Evolutionary conservation across 768 basidiomycete genomes (phyloP), one percentile per base, ranked within the genome.

Genomic region (Fomitopsis serialis): DNA sequence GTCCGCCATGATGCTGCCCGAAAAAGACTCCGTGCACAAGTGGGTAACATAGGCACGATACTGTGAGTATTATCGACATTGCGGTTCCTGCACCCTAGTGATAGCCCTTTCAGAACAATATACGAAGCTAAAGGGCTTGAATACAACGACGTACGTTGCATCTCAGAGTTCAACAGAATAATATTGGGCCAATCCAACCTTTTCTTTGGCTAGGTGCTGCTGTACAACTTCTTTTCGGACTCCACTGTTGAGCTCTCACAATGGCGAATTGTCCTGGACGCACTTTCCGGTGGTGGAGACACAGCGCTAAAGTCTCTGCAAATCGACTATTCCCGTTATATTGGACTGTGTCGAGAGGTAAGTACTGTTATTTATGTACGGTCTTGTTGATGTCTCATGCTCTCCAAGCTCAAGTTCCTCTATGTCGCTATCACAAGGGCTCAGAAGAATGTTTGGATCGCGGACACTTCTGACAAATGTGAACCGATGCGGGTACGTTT

Each of bases 141-240:
- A 58, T 85, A 84, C 64, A 76, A 83, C 57, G 83, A 85, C 58
- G 84, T 83, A 48, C 37, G 64, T 50, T 8, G 3, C 36, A 21
- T 43, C 11, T 32, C 11, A n/a, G n/a, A n/a, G n/a, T n/a, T n/a
- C n/a, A n/a, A n/a, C n/a, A n/a, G n/a, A n/a, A n/a, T n/a, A n/a
- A n/a, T n/a, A n/a, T n/a, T n/a, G n/a, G n/a, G n/a, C n/a, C n/a
- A n/a, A n/a, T n/a, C n/a, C n/a, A n/a, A n/a, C n/a, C n/a, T n/a
- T n/a, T n/a, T n/a, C n/a, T n/a, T 15, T 40, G 19, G 37, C 0
- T 52, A 88, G 86, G 86, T 90, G 4, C 71, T 90, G 2, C 61
- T 90, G 10, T 89, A 82, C 59, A 82, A 90, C 56, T 89, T 89
- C 66, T 90, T 90, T 58, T 74, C 79, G 23, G 84, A 86, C 57